Conservation (phyloP, 2,329 filamentous ascomycete genomes). For the Sporothrix mexicana region DNA sequence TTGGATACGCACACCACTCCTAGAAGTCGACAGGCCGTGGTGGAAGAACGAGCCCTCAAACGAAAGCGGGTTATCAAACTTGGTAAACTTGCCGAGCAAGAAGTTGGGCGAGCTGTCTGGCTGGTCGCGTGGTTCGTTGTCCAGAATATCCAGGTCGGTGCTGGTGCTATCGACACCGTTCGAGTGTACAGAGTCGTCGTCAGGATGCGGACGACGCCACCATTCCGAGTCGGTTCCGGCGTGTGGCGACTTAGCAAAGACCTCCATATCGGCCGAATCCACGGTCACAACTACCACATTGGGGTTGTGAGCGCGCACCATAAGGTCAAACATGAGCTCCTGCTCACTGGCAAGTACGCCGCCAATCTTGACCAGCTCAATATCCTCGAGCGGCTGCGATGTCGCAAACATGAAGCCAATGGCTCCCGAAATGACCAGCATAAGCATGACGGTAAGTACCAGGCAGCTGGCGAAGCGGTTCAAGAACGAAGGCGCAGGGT, state of each 20-base stretch:
- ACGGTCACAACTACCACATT: slow-evolving; percentile 90
- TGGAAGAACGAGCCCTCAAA: slow-evolving; percentile 92
- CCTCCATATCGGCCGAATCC: slow-evolving; percentile 83
- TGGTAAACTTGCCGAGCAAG: slow-evolving; percentile 84
- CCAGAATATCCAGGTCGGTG: slow-evolving; percentile 44
- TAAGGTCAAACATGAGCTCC: slow-evolving; percentile 91
- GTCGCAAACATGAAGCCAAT: slow-evolving; percentile 90
- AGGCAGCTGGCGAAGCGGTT: slow-evolving; percentile 84
- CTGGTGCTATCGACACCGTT: neutral
- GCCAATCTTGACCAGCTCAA: slow-evolving; percentile 78
- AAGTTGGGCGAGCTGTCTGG: slow-evolving; percentile 78
- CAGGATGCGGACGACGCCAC: slow-evolving; percentile 54
- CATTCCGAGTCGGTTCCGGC: slow-evolving; percentile 72
- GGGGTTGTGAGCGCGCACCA: slow-evolving; percentile 86
- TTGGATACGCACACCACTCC: slow-evolving; percentile 80
- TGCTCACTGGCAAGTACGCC: slow-evolving; percentile 94
- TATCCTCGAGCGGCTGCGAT: slow-evolving; percentile 81
- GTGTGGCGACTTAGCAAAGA: slow-evolving; percentile 93
- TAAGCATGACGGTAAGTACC: slow-evolving; percentile 78
- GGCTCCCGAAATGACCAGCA: slow-evolving; percentile 82
- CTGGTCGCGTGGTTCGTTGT: slow-evolving; percentile 58
- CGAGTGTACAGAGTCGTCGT: neutral
- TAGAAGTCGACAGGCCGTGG: slow-evolving; percentile 71
- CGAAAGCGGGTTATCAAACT: slow-evolving; percentile 84
- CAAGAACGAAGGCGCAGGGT: slow-evolving; percentile 63